Conservation (phyloP, 345 rosid genomes). For the Rhizophora mangle region DNA sequence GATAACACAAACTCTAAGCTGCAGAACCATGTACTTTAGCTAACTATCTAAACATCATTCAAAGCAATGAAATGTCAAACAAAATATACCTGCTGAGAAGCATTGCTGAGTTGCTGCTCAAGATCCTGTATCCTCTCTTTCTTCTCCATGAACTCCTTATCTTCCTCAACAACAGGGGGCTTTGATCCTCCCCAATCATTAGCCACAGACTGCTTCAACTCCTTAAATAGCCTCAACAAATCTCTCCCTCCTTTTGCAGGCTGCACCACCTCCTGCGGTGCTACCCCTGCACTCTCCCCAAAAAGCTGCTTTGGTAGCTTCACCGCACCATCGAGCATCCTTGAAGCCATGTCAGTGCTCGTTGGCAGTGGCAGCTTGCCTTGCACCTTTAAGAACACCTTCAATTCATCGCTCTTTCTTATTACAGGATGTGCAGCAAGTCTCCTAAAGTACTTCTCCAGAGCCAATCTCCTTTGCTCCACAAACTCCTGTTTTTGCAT, state of each 20-base stretch:
- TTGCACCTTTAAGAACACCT: conserved; percentile 70
- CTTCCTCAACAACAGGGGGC: conserved; percentile 86
- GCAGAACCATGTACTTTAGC: not conserved
- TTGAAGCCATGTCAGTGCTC: conserved; percentile 79
- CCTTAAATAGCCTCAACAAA: conserved; percentile 81
- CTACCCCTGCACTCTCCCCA: conserved; percentile 59
- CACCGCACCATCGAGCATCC: conserved; percentile 92
- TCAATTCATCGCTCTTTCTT: conserved; percentile 75
- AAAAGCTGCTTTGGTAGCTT: conserved; percentile 83
- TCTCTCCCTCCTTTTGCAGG: conserved; percentile 91
- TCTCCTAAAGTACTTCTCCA: conserved; percentile 81
- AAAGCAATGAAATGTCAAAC: not conserved
- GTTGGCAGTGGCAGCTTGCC: conserved; percentile 66
- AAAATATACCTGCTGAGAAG: conserved; percentile 75
- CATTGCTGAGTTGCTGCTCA: conserved; percentile 82
- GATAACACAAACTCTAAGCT: conserved; percentile 9
- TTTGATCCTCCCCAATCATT: conserved; percentile 85
- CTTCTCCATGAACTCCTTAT: conserved; percentile 82
- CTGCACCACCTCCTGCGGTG: conserved; percentile 77
- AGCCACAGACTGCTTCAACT: conserved; percentile 78
- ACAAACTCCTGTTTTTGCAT: conserved; percentile 98
- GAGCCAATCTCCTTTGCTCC: conserved; percentile 82
- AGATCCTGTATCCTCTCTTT: conserved; percentile 79
- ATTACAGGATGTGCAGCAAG: conserved; percentile 72
- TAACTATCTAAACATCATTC: not conserved